Percentiles rank a stretch among this genome's conserved stretches.
Conservation (phyloP, 352 stramenopile species). For the Globisporangium solare region DNA sequence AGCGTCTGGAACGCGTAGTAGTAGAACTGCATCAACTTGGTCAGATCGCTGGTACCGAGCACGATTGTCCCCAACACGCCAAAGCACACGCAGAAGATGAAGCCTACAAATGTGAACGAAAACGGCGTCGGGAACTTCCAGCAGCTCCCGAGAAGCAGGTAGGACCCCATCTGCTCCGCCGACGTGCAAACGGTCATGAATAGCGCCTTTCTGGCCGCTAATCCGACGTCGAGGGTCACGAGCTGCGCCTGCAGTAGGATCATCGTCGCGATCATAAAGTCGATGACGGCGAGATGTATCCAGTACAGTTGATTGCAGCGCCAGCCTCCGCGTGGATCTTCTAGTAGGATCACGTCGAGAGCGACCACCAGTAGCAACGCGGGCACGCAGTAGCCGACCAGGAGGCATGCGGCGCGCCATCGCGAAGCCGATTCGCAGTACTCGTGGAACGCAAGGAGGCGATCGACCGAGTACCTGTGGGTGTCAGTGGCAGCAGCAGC, state of each 20-base stretch:
- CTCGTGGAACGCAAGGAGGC: background rate
- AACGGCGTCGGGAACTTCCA: too few species aligned
- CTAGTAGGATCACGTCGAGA: background rate
- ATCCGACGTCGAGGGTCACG: background rate
- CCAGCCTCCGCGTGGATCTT: background rate
- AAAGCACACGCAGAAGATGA: too few species aligned
- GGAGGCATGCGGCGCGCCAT: too few species aligned
- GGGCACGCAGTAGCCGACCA: background rate
- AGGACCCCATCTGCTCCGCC: background rate
- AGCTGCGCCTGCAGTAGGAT: background rate
- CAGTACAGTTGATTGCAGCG: background rate
- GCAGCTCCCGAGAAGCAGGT: background rate
- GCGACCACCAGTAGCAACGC: background rate
- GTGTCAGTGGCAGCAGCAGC: too few species aligned
- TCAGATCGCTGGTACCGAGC: too few species aligned
- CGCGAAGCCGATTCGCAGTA: too few species aligned
- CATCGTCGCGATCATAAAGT: background rate
- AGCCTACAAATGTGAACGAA: too few species aligned
- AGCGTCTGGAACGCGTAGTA: background rate
- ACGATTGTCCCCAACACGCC: too few species aligned
- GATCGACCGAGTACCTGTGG: constrained; percentile 2
- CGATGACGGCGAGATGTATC: background rate
- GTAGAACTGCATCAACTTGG: too few species aligned
- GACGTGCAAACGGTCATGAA: background rate
- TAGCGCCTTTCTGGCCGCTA: background rate